Percentiles rank a stretch among this genome's conserved stretches.
These are phyloP conservation scores for Globisporangium ultimum DNA, from an alignment of 352 stramenopile species.

Conservation along the genomic window DNA sequence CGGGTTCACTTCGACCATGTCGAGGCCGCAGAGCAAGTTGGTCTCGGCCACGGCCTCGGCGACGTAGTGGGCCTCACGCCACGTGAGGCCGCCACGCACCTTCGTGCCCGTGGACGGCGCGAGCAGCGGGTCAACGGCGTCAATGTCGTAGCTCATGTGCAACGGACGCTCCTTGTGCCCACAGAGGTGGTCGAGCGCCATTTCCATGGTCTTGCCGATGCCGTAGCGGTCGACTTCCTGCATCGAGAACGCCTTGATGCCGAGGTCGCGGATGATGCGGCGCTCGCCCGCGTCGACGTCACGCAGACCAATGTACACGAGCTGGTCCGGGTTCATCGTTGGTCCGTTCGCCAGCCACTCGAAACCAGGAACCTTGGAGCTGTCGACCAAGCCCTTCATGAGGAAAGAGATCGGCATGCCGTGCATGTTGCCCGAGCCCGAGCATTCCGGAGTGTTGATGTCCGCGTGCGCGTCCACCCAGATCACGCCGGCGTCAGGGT, in stretches of 20 bases:
- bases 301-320: conserved; percentile 96
- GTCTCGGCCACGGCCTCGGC: conserved; percentile 91
- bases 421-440: conserved; percentile 95
- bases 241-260: conserved; percentile 96
- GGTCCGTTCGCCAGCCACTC: conserved; percentile 90
- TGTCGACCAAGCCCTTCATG: conserved; percentile 90
- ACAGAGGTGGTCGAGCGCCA: conserved; percentile 93
- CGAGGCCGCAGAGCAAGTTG: conserved; percentile 83
- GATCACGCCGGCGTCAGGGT: conserved; percentile 93
- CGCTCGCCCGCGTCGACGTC: conserved; percentile 93
- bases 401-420: conserved; percentile 96
- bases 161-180: conserved; percentile 87
- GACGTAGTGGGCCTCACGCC: conserved; percentile 96
- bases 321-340: conserved; percentile 76
- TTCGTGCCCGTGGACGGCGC: conserved; percentile 95
- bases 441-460: conserved; percentile 94
- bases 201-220: conserved; percentile 96
- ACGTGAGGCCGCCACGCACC: conserved; percentile 95
- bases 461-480: conserved; percentile 98
- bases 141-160: conserved; percentile 98
- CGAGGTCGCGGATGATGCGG: conserved; percentile 86
- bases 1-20: conserved; percentile 97
- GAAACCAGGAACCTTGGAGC: conserved; percentile 89
- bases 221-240: conserved; percentile 95
- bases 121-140: conserved; percentile 94